Base-by-base conservation (phyloP, 2,329 filamentous ascomycete species). In the Fusarium austroafricanum region DNA sequence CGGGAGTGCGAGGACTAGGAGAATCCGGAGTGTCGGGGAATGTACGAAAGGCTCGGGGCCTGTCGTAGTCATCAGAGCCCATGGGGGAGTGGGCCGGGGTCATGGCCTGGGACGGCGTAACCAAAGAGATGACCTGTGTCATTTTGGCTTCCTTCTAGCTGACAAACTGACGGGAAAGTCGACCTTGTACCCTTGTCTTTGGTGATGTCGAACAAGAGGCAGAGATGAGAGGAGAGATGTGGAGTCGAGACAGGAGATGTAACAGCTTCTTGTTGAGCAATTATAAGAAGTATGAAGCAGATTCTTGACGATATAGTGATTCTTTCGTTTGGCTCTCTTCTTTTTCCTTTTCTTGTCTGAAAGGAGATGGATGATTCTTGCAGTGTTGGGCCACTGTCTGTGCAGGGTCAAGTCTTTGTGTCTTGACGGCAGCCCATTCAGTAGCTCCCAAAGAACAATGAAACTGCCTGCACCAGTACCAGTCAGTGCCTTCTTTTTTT, bases 41-140 rank as follows among this genome's bases (percentile, higher is more conserved):
- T 37, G 56, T 23, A 67, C 60, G 59, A 68, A 66, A 69, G 61
- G 54, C 68, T 40, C 63, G 55, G 33, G 53, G 61, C 44, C 65
- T 47, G 46, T 70, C 70, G 46, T 71, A 62, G 52, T 72, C 68
- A 51, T 72, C 69, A 53, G 65, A 56, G 33, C 61, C 63, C 65
- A 68, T 71, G 38, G 72, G 69, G 44, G 72, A 68, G 59, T 59
- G 64, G 51, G 65, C 71, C 49, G 72, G 72, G 61, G 72, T 71
- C 56, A 71, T 70, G 38, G 69, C 65, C 71, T 72, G 67, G 44
- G 70, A 61, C 23, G 68, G 65, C 55, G 68, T 62, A 63, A 67
- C 71, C 69, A 74, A 57, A 64, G 72, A 74, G 63, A 72, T 70
- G 65, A 74, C 71, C 55, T 73, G 72, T 74, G 72, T 65, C 72